Evolutionary conservation across 1,139 yeast genomes (phyloP).

Genomic region (Yamadazyma atlantica): DNA sequence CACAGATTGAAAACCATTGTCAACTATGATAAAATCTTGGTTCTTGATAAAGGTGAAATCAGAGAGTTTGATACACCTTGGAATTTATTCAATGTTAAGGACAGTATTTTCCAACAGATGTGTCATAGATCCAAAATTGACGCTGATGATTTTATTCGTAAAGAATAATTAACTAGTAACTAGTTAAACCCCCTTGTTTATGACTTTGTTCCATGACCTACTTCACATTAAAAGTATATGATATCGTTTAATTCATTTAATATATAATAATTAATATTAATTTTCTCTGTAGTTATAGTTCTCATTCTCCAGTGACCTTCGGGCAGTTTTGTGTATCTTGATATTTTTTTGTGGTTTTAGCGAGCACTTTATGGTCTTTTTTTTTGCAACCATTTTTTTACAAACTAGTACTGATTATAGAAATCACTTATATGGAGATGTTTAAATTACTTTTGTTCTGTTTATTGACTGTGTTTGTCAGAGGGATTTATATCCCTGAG

Average conservation of each 20-base stretch:
- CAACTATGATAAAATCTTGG: slow-evolving; percentile 37
- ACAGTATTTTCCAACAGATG: slow-evolving; percentile 42
- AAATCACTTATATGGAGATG: neutral
- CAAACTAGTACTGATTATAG: neutral
- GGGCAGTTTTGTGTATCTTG: too few species aligned
- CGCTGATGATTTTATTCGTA: slow-evolving; percentile 7
- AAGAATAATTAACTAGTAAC: neutral
- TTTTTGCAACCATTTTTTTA: neutral
- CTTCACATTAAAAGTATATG: too few species aligned
- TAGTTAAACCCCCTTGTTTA: neutral
- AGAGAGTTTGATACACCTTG: slow-evolving; percentile 50
- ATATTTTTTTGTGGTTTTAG: neutral
- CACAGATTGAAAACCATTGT: slow-evolving; percentile 41
- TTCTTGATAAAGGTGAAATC: slow-evolving; percentile 57
- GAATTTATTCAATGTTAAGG: slow-evolving; percentile 29
- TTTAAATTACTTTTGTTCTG: slow-evolving; percentile 6
- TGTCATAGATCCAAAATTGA: slow-evolving; percentile 32
- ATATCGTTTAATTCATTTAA: neutral
- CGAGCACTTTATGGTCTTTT: neutral
- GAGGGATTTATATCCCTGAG: slow-evolving; percentile 28
- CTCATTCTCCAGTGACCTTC: too few species aligned
- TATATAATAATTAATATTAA: too few species aligned
- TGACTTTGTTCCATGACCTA: too few species aligned
- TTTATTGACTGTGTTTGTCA: slow-evolving; percentile 5
- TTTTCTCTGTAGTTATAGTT: too few species aligned